Conservation (phyloP, 169 alveolate genomes). For the Neospora caninum region DNA sequence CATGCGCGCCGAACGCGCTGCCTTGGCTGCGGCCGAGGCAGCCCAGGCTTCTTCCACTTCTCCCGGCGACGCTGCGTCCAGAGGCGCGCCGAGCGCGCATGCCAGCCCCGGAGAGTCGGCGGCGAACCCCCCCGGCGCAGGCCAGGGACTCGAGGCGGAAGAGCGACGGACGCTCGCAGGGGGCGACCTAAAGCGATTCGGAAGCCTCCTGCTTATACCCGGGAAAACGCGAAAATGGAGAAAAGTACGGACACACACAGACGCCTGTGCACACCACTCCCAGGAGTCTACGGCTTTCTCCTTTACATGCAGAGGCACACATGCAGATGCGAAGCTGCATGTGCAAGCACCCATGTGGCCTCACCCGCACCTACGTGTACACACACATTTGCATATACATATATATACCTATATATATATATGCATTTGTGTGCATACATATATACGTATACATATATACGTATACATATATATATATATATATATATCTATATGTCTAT, state of each 20-base stretch:
- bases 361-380: too few relatives aligned
- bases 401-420: not conserved
- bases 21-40: not conserved
- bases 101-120: not conserved
- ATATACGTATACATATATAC: too few relatives aligned
- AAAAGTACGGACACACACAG: too few relatives aligned
- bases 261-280: too few relatives aligned
- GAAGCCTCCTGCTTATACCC: constrained; percentile 5
- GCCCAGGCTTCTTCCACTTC: not conserved
- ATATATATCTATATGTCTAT: not conserved
- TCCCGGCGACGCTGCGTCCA: not conserved
- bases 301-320: too few relatives aligned
- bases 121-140: not conserved
- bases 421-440: not conserved
- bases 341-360: too few relatives aligned
- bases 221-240: constrained; percentile 52
- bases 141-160: not conserved
- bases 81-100: not conserved
- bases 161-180: constrained; percentile 12
- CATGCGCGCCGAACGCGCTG: not conserved
- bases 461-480: not conserved
- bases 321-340: too few relatives aligned
- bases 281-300: too few relatives aligned
- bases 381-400: not conserved
- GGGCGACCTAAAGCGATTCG: constrained; percentile 45